Base-by-base conservation (phyloP, 805 yeast species). In the Yarrowia deformans region DNA sequence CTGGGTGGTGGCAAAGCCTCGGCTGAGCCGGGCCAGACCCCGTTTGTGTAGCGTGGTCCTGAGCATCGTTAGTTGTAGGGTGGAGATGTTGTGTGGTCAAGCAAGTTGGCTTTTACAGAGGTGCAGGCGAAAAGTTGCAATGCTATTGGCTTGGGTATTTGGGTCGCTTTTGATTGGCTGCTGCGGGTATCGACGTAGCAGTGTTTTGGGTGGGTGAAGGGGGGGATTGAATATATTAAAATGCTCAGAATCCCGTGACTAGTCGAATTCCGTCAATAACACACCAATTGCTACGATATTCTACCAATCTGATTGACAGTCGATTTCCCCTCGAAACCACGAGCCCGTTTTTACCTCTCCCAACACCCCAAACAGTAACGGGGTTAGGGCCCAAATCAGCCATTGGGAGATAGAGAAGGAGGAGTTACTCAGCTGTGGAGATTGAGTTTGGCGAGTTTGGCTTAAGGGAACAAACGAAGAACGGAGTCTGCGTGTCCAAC, bases 1-100 rank as follows among this genome's bases (percentile, higher is more conserved):
- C 50, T 63, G 69, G 37, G 64, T 68, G 69, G 70, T 64, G 49
- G 70, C 70, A 48, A 69, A 60, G 35, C 48, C 50, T 60, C 66
- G 66, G 32, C 42, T 43, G 34, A 60, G 66, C 42, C 66, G 66
- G 52, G 66, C 66, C 66, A 60, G 66, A 45, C 45, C 52, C 52
- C 42, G 66, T 43, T 43, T 60, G 40, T 45, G 66, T 43, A 60
- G 66, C 66, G 66, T 60, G 66, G 66, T 60, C 66, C 66, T 60
- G 66, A 60, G 66, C 66, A 60, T 60, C 10, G 9, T 43, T 39
- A 14, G 32, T 37, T 60, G 52, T 45, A 9, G 40, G 64, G 42
- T 34, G 66, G 66, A 32, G 66, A 23, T 60, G 60, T 54, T 12
- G 45, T 34, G 60, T 54, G 45, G 60, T 35, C 42, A 52, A 52